Evolutionary conservation across 306 rosid species (phyloP).

Genomic region (Cucurbita ficifolia): DNA sequence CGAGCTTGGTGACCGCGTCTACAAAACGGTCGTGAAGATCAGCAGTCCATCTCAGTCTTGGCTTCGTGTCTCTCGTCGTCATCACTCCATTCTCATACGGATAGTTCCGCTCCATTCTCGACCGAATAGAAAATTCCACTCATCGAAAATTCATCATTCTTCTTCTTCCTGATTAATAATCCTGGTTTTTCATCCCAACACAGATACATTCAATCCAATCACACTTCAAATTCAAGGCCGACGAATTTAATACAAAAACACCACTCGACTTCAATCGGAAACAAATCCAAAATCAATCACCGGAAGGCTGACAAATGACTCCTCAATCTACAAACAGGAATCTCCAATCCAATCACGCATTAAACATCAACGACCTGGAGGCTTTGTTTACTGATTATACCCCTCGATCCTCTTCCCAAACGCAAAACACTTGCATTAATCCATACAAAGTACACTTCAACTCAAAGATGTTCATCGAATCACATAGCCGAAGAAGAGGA

Average conservation of each 20-base stretch:
- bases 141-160: not conserved
- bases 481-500: not conserved
- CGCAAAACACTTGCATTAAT: not conserved
- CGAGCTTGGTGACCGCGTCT: constrained; percentile 89
- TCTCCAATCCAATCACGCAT: not conserved
- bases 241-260: not conserved
- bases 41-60: constrained; percentile 86
- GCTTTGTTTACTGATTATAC: not conserved
- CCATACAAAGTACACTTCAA: not conserved
- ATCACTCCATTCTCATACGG: constrained; percentile 46
- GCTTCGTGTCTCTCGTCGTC: constrained; percentile 91
- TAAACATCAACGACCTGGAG: not conserved
- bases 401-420: not conserved
- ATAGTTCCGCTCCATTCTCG: constrained; percentile 14
- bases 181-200: not conserved
- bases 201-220: not conserved
- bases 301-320: no score
- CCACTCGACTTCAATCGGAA: not conserved
- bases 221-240: not conserved
- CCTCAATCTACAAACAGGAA: not conserved
- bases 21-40: constrained; percentile 88
- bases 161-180: not conserved
- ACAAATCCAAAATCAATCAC: no score
- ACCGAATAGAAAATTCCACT: not conserved
- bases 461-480: not conserved